These are phyloP conservation scores for Penicillium sp. DNA, from an alignment of 2,329 filamentous ascomycete species.

Conservation along the genomic window DNA sequence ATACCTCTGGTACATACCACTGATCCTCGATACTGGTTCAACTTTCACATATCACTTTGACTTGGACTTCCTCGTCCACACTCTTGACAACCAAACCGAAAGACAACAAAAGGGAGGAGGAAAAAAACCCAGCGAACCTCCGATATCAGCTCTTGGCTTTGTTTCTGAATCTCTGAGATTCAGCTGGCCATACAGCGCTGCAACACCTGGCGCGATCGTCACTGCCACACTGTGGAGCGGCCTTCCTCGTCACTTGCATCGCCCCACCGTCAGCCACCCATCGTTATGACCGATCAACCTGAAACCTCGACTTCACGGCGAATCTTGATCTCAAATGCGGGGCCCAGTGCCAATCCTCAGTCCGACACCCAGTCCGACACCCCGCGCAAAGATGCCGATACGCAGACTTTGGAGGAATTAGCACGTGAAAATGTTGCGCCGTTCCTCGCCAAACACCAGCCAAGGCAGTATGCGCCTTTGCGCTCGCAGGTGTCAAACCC, in stretches of 20 bases:
- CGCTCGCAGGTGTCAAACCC: conserved; percentile 44
- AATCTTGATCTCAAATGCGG: conserved; percentile 11
- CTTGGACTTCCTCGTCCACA: not conserved
- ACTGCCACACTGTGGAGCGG: not conserved
- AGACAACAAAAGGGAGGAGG: not conserved
- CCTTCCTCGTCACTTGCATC: not conserved
- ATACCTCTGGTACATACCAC: not conserved
- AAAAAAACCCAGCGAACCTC: not conserved
- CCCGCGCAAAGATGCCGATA: conserved; percentile 32
- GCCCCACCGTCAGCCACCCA: not conserved
- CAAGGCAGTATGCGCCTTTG: conserved; percentile 80
- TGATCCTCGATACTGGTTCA: not conserved
- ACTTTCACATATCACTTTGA: not conserved
- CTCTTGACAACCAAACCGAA: not conserved
- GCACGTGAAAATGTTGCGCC: conserved; percentile 79
- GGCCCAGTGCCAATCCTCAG: conserved; percentile 24
- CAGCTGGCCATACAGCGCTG: not conserved
- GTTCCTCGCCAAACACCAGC: conserved; percentile 89
- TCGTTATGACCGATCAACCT: conserved; percentile 3
- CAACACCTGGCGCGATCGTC: not conserved
- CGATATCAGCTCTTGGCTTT: not conserved
- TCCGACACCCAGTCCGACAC: conserved; percentile 17
- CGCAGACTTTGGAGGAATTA: conserved; percentile 57
- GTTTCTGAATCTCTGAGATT: not conserved
- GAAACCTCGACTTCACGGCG: conserved; percentile 10